Evolutionary conservation across 1,284 basidiomycete genomes (phyloP), one percentile per base, ranked within the genome.

Genomic region (Fomitopsis palustris): DNA sequence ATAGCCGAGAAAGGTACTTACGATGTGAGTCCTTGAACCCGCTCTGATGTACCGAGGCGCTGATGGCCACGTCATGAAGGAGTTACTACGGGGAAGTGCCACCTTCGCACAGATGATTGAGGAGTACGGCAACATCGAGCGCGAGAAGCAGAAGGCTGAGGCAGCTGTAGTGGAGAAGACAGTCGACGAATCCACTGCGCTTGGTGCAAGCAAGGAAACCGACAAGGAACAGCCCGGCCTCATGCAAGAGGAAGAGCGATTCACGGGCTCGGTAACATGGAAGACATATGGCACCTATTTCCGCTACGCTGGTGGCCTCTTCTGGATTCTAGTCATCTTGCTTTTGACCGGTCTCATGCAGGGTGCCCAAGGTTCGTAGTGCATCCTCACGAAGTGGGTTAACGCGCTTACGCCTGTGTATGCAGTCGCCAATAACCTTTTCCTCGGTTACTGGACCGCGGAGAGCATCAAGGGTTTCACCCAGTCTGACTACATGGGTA

Each of bases 1-100:
- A 82, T 91, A 33, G 83, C 75, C 16, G 88, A 90, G 70, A 74
- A 81, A 65, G 87, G 88, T 37, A 84, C 83, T 0, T 90, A 82
- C 65, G 65, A 80, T 58, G 84, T 83, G 63, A 27, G 74, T 59
- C 25, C 60, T 5, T 5, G 37, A 53, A 7, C 23, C 7, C 8
- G 41, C n/a, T 23, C 4, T n/a, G 7, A 37, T 19, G n/a, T 39
- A 27, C 37, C 4, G 3, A 27, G 51, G 53, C 29, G 35, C 19
- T 25, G 23, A 19, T 23, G 27, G 9, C 42, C 39, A 4, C 16
- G 23, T 21, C 47, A 21, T 60, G 7, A 60, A 85, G 79, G 78
- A 81, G 25, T 77, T 91, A 10, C 81, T 85, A 72, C 66, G 68
- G 7, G 70, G 79, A 43, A 79, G 83, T 41, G 75, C 75, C 2